These are phyloP conservation scores for Suillus luteus DNA, from an alignment of 768 basidiomycete genomes.

Conservation along the genomic window DNA sequence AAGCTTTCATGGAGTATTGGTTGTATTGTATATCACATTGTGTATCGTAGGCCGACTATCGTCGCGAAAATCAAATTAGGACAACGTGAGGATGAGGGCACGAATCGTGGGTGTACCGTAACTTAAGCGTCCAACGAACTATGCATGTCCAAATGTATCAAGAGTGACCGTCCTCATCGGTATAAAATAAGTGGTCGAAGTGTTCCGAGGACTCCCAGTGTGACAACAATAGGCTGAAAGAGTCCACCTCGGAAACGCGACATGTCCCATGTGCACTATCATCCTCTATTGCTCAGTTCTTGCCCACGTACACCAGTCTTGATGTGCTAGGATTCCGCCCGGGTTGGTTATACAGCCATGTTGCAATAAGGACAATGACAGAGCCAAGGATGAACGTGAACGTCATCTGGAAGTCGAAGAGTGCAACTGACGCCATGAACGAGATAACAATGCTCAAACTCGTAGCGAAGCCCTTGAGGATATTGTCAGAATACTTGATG, in stretches of 20 bases:
- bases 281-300: conserved; percentile 16
- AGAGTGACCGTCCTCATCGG: conserved; percentile 24
- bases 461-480: conserved; percentile 93
- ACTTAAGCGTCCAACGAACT: conserved; percentile 18
- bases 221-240: not conserved
- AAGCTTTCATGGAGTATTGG: conserved; percentile 20
- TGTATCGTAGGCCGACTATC: conserved; percentile 27
- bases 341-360: conserved; percentile 89
- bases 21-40: conserved; percentile 32
- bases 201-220: conserved; percentile 15
- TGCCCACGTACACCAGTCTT: conserved; percentile 31
- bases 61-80: conserved; percentile 15
- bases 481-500: conserved; percentile 93
- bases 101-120: conserved; percentile 26
- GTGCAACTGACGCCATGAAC: conserved; percentile 86
- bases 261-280: conserved; percentile 2
- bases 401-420: conserved; percentile 89
- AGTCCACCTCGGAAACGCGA: conserved; percentile 8
- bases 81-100: conserved; percentile 13
- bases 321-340: conserved; percentile 35
- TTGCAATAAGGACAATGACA: conserved; percentile 80
- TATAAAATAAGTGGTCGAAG: conserved; percentile 22
- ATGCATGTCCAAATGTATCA: conserved; percentile 30
- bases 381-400: conserved; percentile 85
- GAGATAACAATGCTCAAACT: conserved; percentile 93